Base-by-base conservation (phyloP, 176 grass and related monocot species). In the Aegilops tauschii region DNA sequence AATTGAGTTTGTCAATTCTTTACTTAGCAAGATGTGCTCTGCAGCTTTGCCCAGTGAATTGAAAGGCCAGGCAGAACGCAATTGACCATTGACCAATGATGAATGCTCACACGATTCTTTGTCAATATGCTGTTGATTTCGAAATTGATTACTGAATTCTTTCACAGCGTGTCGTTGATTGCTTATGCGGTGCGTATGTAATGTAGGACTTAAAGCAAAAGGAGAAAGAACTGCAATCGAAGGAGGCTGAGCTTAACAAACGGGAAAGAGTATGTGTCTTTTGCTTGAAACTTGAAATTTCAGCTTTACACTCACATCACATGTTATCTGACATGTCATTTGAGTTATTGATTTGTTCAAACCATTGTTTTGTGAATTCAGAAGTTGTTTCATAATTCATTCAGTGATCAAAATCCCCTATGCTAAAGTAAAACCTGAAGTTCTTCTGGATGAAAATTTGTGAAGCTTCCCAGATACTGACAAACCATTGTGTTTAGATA, bases 241-340 rank as follows among this genome's bases (percentile, higher is more conserved):
- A 86, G 79, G 97, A 94, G 80, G 94, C 90, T 88, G 94, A 96
- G 83, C 92, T 98, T 77, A 96, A 92, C 77, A 96, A 92, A 86
- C 93, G 92, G 83, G 97, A 98, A 87, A 94, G 85, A 78, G 96
- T 96, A 92, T 37, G 82, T 36, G 5, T 63, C 54, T 80, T 86
- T 16, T 65, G 23, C 69, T 75, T 59, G 61, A 79, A 73, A 79
- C 23, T 28, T 73, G 17, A 78, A 73, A 73, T 49, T 49, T 17
- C 61, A 34, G 36, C 12, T 78, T n/a, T 47, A 47, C 39, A 25
- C 49, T 78, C 7, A 0, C 18, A 20, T 61, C 16, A 6, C 18
- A 20, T 59, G 25, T n/a, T 77, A 61, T 61, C 45, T 17, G 59
- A 11, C 21, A 74, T 69, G 21, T 50, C 9, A 20, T 74, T 79